A percentile compares a stretch with the other conserved stretches of the same genome.
Evolutionary conservation across 768 basidiomycete genomes (phyloP).

Genomic region (Russula emetica): DNA sequence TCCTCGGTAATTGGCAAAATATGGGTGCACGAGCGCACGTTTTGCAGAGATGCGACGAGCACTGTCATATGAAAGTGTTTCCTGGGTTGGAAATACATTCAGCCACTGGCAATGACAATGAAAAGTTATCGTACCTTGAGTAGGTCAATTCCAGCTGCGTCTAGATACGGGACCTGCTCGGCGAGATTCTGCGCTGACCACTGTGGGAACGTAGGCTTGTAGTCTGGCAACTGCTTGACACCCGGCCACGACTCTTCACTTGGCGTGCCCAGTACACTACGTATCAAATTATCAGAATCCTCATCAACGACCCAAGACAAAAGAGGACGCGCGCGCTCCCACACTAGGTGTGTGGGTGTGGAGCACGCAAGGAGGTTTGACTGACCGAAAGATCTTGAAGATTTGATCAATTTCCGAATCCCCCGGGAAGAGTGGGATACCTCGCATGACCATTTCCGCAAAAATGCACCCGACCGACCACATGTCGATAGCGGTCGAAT

Average conservation of each 20-base stretch:
- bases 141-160: conserved; percentile 75
- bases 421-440: conserved; percentile 89
- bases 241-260: conserved; percentile 91
- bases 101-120: neutral
- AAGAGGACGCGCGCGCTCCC: neutral
- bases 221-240: conserved; percentile 82
- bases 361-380: conserved; percentile 6
- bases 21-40: conserved; percentile 50
- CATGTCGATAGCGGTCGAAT: conserved; percentile 98
- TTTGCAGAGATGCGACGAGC: conserved; percentile 88
- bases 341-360: neutral
- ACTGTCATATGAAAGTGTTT: conserved; percentile 73
- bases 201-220: conserved; percentile 94
- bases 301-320: conserved; percentile 1
- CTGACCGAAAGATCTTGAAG: conserved; percentile 96
- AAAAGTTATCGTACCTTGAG: conserved; percentile 48
- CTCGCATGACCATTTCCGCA: conserved; percentile 96
- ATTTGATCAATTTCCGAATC: conserved; percentile 99
- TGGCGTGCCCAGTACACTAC: conserved; percentile 85
- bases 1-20: conserved; percentile 46
- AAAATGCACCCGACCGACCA: conserved; percentile 99
- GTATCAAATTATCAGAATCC: neutral
- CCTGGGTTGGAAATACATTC: conserved; percentile 25
- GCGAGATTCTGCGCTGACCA: conserved; percentile 78
- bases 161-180: conserved; percentile 63